Evolutionary conservation across 371 early-diverging fungal genomes (phyloP), one percentile per base, ranked within the genome.

Genomic region (Haplosporangium sp.): DNA sequence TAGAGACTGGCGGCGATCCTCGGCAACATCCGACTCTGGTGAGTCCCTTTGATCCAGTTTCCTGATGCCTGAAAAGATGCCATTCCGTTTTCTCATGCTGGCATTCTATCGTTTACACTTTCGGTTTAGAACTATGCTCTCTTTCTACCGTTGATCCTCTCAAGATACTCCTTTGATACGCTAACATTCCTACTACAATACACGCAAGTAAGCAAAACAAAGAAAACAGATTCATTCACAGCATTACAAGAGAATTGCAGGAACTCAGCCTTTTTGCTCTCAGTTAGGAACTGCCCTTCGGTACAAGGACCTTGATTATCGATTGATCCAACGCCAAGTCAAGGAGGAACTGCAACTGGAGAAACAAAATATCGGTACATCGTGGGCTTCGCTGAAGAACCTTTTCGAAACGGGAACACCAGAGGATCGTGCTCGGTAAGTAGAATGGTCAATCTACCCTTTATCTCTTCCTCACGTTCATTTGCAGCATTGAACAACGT

Each of bases 1-100:
- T 74, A 23, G 74, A 74, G 64, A 74, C 68, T n/a, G 74, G 74
- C 14, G 74, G 64, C n/a, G 59, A 74, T 57, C 74, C 74, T 12
- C 59, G 74, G 60, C 68, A 43, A 41, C 61, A 67, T 50, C 68
- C 60, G n/a, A 14, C 23, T 36, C 23, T 67, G 61, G 68, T 67
- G 51, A 18, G 56, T 29, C 29, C 4, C 29, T 29, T 29, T 37
- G 23, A 23, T 43, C 4, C 42, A 23, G 40, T 29, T 1, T 46
- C 14, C 12, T 42, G 14, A 6, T 14, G 20, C 18, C 11, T 59
- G 41, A 2, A 37, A 18, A 6, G 29, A 18, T n/a, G n/a, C 40
- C 41, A 41, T 36, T 16, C 12, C n/a, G 20, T 36, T 40, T 14
- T 40, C n/a, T 40, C 20, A 41, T 12, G 36, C 36, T 38, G 36